Percentiles rank a stretch among this genome's conserved stretches.
Conservation (phyloP, 805 yeast genomes). For the Spathaspora hagerdaliae region DNA sequence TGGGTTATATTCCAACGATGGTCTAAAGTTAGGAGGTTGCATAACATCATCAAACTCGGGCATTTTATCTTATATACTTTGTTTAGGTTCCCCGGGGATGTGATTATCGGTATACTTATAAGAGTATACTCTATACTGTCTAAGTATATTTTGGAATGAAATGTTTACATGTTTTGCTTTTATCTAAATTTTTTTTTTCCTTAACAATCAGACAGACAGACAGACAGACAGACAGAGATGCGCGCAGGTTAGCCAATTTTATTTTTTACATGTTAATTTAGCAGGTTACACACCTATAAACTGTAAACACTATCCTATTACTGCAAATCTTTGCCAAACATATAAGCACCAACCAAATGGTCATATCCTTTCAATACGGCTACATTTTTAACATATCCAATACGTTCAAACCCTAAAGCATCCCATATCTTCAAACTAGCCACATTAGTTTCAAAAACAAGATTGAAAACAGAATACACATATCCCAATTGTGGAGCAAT, state of each 20-base stretch:
- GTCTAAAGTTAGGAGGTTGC: constrained; percentile 45
- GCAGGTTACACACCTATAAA: too few relatives aligned
- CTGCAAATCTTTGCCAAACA: constrained; percentile 63
- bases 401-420: constrained; percentile 68
- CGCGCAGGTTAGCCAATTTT: too few relatives aligned
- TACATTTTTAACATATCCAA: constrained; percentile 72
- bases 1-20: constrained; percentile 35
- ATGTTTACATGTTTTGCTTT: not conserved
- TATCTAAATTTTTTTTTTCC: too few relatives aligned
- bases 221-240: too few relatives aligned
- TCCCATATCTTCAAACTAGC: constrained; percentile 86
- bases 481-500: constrained; percentile 82
- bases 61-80: constrained; percentile 21
- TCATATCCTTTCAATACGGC: constrained; percentile 63
- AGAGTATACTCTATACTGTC: constrained; percentile 31
- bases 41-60: constrained; percentile 49
- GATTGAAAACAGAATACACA: constrained; percentile 78
- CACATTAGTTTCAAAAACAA: constrained; percentile 76
- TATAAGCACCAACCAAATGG: constrained; percentile 68
- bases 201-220: too few relatives aligned
- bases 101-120: not conserved
- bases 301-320: not conserved
- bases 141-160: constrained; percentile 24
- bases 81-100: not conserved
- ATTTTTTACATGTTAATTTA: too few relatives aligned